Percentiles rank a stretch among this genome's conserved stretches.
phyloP scores from a whole-genome alignment of 2,329 filamentous ascomycete species.

The Talaromyces marneffei region DNA sequence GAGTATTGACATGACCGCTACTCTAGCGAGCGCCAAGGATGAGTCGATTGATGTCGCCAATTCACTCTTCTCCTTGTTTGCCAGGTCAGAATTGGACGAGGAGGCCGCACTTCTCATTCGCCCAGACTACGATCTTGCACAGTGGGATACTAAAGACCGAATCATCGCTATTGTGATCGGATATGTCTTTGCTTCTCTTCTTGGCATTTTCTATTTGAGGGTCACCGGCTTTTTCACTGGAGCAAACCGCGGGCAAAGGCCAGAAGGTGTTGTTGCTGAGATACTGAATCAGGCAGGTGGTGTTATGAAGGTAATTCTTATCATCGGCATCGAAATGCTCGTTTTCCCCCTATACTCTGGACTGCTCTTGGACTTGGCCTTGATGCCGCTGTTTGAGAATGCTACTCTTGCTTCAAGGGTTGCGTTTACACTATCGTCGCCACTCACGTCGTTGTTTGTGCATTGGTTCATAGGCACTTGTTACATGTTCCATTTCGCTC shows the following conservation, averaged over 20 bases:
- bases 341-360: slow-evolving; percentile 95
- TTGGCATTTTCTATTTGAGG: slow-evolving; percentile 74
- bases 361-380: slow-evolving; percentile 76
- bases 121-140: slow-evolving; percentile 55
- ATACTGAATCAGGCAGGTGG: slow-evolving; percentile 87
- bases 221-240: slow-evolving; percentile 63
- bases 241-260: slow-evolving; percentile 48
- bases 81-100: slow-evolving; percentile 23
- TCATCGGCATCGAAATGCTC: slow-evolving; percentile 99
- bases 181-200: slow-evolving; percentile 68
- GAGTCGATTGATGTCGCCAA: slow-evolving; percentile 11
- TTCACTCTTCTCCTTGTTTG: not conserved
- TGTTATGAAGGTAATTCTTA: slow-evolving; percentile 94
- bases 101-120: slow-evolving; percentile 21
- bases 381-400: slow-evolving; percentile 81
- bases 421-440: slow-evolving; percentile 69
- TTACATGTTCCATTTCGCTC: slow-evolving; percentile 99
- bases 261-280: slow-evolving; percentile 71
- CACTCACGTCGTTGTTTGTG: slow-evolving; percentile 86
- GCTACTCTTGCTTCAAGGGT: slow-evolving; percentile 72
- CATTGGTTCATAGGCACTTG: slow-evolving; percentile 99
- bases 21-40: slow-evolving; percentile 20
- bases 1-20: slow-evolving; percentile 16
- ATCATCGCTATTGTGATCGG: slow-evolving; percentile 72
- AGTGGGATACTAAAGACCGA: slow-evolving; percentile 65